Evolutionary conservation across 106 monocot species (phyloP).

Genomic region (Acorus calamus): DNA sequence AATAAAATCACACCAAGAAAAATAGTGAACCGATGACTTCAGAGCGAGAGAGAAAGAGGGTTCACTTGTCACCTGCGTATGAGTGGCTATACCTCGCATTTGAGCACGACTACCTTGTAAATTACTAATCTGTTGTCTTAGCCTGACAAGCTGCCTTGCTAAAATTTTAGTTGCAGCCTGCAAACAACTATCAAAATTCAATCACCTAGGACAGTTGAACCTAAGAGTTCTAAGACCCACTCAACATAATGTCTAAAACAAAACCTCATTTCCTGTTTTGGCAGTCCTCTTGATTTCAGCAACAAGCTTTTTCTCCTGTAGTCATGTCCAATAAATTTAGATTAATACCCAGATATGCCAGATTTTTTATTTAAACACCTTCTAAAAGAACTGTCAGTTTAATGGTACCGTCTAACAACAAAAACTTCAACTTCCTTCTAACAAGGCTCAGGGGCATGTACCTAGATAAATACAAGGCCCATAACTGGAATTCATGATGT

Average conservation of each 20-base stretch:
- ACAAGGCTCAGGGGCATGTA: too few relatives aligned
- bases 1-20: not conserved
- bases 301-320: conserved; percentile 67
- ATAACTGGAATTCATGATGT: too few relatives aligned
- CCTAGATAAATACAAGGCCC: too few relatives aligned
- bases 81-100: conserved; percentile 77
- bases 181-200: not conserved
- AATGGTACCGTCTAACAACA: too few relatives aligned
- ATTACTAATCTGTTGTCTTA: conserved; percentile 79
- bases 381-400: too few relatives aligned
- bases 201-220: not conserved
- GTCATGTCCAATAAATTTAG: not conserved
- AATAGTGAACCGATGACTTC: not conserved
- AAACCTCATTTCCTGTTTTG: conserved; percentile 69
- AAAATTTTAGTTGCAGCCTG: conserved; percentile 72
- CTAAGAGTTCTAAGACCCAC: conserved; percentile 1
- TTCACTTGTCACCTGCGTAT: conserved; percentile 51
- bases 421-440: too few relatives aligned
- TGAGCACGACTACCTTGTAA: conserved; percentile 74
- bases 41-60: not conserved
- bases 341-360: not conserved
- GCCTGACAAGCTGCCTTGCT: conserved; percentile 68
- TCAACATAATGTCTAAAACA: too few relatives aligned
- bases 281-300: conserved; percentile 74
- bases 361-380: not conserved